Percentiles rank a stretch among this genome's conserved stretches.
These are phyloP conservation scores for Lepidium didymum DNA, from an alignment of 345 rosid genomes.

Conservation along the genomic window DNA sequence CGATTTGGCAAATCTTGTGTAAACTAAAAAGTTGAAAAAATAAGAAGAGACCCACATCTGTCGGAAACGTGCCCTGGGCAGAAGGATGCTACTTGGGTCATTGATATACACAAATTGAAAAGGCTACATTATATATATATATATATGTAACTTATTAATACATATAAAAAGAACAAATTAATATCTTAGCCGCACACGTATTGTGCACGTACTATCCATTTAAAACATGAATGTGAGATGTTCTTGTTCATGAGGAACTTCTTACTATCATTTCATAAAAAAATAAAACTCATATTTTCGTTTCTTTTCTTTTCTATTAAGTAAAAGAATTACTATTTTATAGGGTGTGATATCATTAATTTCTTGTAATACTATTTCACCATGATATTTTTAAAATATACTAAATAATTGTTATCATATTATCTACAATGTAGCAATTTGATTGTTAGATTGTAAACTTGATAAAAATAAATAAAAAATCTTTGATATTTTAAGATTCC, in stretches of 20 bases:
- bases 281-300: neutral
- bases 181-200: slow-evolving; percentile 7
- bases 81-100: slow-evolving; percentile 22
- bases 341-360: no score
- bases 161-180: neutral
- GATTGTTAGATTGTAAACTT: neutral
- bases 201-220: slow-evolving; percentile 3
- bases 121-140: neutral
- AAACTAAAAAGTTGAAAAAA: neutral
- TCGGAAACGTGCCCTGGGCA: slow-evolving; percentile 5
- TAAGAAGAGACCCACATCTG: slow-evolving; percentile 7
- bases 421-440: neutral
- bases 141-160: neutral
- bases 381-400: no score
- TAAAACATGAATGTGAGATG: neutral
- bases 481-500: neutral
- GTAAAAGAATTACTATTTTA: no score
- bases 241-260: neutral
- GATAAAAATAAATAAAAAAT: no score
- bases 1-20: neutral
- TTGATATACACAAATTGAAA: slow-evolving; percentile 18
- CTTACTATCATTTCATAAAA: neutral
- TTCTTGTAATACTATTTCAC: no score
- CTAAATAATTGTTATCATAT: no score
- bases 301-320: no score